Evolutionary conservation across 768 basidiomycete genomes (phyloP), one percentile per base, ranked within the genome.

Genomic region (Omphalotus guepiniiformis): DNA sequence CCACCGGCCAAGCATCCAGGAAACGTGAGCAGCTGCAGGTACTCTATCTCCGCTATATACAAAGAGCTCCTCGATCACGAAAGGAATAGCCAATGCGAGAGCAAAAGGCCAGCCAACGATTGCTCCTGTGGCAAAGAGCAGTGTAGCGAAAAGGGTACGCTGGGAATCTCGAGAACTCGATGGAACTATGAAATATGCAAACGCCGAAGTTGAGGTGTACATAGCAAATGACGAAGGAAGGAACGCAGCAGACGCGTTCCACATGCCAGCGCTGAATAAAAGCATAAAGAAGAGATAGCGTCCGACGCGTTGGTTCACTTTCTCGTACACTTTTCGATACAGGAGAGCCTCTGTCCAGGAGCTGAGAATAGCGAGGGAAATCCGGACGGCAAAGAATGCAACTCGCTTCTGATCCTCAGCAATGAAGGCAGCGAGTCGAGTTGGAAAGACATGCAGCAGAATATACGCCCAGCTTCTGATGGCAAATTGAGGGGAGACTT

Each of bases 41-140:
- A 86, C 80, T 30, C 64, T 63, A 56, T 96, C 93, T 6, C 73
- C 77, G 30, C 87, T 83, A 45, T 72, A 79, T 19, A 94, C 62
- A 58, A 93, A 88, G 18, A 97, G 69, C 62, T 98, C 92, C 62
- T 98, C 96, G 38, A 90, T 63, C 11, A 94, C 80, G 56, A 95
- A 94, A 1, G 96, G 96, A 12, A 96, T 67, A 0, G 90, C 81
- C 6, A 97, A 73, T 1, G 89, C 83, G 15, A 93, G 74, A n/a
- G 89, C 75, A 63, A 99, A 99, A 5, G 96, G 96, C 96, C 96
- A 99, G 4, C 95, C 96, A 27, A 97, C 78, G 41, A 98, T 79
- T 1, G 83, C 90, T 4, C 91, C 94, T 5, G 81, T 61, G 1
- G 89, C 91, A 60, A 93, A 90, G 39, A 75, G 66, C 38, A 85